These are phyloP conservation scores for Solanum ossicruentum DNA, from an alignment of 257 asterid species.

Conservation along the genomic window DNA sequence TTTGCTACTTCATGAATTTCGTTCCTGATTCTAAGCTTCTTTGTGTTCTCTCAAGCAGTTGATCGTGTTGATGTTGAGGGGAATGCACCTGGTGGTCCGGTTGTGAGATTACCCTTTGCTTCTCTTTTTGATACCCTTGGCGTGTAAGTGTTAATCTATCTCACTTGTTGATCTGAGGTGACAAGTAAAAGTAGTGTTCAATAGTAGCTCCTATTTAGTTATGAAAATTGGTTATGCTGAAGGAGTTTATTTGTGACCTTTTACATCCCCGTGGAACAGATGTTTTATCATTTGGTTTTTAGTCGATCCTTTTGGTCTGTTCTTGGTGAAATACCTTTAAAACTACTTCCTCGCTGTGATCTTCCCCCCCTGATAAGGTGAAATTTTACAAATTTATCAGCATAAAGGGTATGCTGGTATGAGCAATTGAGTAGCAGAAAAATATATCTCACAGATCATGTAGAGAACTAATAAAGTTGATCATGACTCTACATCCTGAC, in stretches of 20 bases:
- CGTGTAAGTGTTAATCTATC: constrained; percentile 35
- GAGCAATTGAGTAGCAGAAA: background rate
- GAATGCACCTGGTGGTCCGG: constrained; percentile 49
- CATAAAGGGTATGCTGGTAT: background rate
- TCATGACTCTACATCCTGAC: background rate
- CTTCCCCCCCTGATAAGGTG: background rate
- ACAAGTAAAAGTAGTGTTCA: background rate
- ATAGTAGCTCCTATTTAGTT: background rate
- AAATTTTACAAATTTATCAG: background rate
- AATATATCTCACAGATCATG: background rate
- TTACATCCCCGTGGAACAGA: background rate
- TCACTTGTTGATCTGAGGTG: background rate
- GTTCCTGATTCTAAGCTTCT: constrained; percentile 3
- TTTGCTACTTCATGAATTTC: background rate
- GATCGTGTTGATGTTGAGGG: constrained; percentile 80
- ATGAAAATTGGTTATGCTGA: background rate
- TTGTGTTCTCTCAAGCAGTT: constrained; percentile 45
- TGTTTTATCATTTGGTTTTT: background rate
- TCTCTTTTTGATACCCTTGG: constrained; percentile 91
- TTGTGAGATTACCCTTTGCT: constrained; percentile 79
- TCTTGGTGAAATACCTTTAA: background rate
- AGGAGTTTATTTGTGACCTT: background rate
- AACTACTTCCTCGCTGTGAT: background rate
- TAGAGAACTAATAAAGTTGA: background rate
- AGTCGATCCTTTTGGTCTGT: background rate